Evolutionary conservation across 2,329 filamentous ascomycete genomes (phyloP), one percentile per base, ranked within the genome.

Genomic region (Claviceps paspali): DNA sequence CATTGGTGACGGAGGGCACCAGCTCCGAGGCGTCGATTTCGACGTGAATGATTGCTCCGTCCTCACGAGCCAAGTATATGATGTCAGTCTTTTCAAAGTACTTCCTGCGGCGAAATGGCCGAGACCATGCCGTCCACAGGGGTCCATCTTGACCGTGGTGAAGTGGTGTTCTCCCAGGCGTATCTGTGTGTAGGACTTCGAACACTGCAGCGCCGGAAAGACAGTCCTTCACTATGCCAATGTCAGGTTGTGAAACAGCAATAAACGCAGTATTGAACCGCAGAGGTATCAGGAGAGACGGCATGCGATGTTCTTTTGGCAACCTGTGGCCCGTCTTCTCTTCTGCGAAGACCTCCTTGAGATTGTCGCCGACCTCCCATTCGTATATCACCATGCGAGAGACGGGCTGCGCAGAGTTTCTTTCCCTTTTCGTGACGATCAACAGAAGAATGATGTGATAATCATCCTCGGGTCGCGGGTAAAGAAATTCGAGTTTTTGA

Each of bases 31-130:
- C 67, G 30, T 73, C 70, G 41, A 84, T 74, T 45, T 85, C 77
- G 4, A 88, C 58, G 45, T 80, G 82, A 38, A 78, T 71, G 8
- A 95, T 68, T 34, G 78, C 64, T 3, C 91, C 91, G 52, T 96
- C 88, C 58, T 96, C 88, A 38, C 87, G 76, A 9, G 81, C 82
- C 12, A 98, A 63, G 51, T 91, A 94, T 34, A 96, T 76, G 41
- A 79, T 76, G 50, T 96, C 91, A 26, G 77, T 75, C 14, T 63
- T 67, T 38, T 70, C 62, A 36, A 71, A 70, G 45, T 79, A 80
- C 10, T 63, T 59, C 41, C 68, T 68, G 18, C 76, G 69, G 6
- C 88, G 76, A 41, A 75, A 70, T 2, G 86, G 82, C 41, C 83
- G 73, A 21, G 84, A 76, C 87, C 88, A 98, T 18, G 81, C 75